Evolutionary conservation across 169 alveolate genomes (phyloP).

Genomic region (Eimeria tenella): DNA sequence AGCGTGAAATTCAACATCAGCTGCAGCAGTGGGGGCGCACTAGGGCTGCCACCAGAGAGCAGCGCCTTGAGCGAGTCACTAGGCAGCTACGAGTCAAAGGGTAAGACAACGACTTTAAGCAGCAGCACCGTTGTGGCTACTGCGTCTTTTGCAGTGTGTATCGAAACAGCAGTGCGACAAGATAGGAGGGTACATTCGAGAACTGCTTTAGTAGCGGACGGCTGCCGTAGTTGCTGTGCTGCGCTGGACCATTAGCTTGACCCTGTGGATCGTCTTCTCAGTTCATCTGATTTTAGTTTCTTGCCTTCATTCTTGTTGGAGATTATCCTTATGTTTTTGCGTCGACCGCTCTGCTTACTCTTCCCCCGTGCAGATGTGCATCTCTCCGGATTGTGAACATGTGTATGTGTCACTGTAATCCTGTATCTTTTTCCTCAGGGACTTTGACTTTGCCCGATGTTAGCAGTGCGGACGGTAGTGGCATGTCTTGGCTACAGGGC

Average conservation of each 20-base stretch:
- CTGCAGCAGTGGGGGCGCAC: neutral
- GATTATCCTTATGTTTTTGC: no score
- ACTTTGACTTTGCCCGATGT: constrained; percentile 66
- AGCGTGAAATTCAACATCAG: neutral
- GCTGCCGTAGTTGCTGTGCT: no score
- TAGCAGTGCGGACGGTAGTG: constrained; percentile 59
- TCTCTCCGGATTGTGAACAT: no score
- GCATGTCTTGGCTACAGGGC: constrained; percentile 68
- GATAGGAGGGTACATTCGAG: neutral
- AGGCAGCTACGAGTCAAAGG: neutral
- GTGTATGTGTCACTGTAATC: neutral
- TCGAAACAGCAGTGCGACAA: neutral
- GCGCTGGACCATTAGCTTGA: no score
- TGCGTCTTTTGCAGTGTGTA: neutral
- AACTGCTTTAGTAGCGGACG: no score
- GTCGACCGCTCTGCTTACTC: no score
- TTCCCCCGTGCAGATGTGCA: no score
- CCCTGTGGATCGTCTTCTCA: no score
- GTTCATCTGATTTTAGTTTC: no score
- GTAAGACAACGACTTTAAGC: neutral
- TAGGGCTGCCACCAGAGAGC: neutral
- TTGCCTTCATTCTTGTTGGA: no score
- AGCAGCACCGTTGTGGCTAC: neutral
- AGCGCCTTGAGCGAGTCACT: neutral
- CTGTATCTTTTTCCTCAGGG: neutral